These are phyloP conservation scores for Arthrobotrys sinensis DNA, from an alignment of 2,329 filamentous ascomycete species.

Conservation along the genomic window DNA sequence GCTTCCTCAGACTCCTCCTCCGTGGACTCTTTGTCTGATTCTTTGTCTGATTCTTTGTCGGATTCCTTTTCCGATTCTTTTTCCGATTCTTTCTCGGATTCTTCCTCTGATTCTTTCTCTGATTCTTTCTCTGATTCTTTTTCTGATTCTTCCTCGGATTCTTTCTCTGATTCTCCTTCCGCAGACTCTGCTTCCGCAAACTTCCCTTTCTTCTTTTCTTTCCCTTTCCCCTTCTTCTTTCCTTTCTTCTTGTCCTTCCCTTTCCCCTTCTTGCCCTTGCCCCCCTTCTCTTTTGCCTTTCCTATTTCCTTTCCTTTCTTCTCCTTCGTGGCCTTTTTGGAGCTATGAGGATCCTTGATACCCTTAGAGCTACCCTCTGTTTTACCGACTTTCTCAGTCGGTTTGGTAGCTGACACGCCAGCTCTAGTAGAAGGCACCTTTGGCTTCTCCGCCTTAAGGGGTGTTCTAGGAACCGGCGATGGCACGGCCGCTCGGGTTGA, in stretches of 20 bases:
- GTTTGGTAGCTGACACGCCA: background rate
- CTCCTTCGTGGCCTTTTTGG: background rate
- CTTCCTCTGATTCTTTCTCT: constrained; percentile 1
- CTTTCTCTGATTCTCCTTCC: background rate
- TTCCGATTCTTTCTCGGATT: background rate
- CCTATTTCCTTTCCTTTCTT: background rate
- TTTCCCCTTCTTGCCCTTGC: background rate
- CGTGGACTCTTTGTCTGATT: background rate
- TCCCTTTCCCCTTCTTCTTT: background rate
- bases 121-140: background rate
- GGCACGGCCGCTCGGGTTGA: too few species aligned
- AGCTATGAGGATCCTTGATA: too few species aligned
- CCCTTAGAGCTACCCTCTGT: background rate
- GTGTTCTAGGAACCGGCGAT: too few species aligned
- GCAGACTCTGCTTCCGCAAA: background rate
- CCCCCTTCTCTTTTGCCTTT: constrained; percentile 3
- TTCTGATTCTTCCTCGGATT: background rate
- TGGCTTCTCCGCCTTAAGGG: too few species aligned
- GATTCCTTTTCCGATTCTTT: background rate
- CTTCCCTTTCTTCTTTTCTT: background rate
- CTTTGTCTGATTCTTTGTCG: background rate
- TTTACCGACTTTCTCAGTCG: background rate
- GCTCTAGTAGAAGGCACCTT: too few species aligned
- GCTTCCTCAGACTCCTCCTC: background rate
- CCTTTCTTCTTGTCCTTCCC: background rate